Percentiles rank a stretch among this genome's conserved stretches.
Conservation (phyloP, 148 eudicot species). For the Cornus florida region DNA sequence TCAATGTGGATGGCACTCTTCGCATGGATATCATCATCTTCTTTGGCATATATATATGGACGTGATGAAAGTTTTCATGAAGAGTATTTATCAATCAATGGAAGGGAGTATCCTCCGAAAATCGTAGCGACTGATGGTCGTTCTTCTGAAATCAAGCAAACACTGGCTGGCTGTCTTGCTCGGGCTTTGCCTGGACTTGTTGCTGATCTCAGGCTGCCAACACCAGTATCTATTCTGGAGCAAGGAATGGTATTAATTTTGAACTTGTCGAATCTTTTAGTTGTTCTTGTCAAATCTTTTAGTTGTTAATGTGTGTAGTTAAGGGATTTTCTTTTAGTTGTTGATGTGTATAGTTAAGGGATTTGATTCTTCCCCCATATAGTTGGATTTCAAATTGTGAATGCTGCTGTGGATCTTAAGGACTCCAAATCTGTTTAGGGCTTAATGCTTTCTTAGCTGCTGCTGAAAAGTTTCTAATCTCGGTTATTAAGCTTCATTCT, state of each 20-base stretch:
- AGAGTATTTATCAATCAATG: conserved; percentile 67
- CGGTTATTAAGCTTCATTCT: no score
- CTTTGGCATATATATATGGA: conserved; percentile 90
- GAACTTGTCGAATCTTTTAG: background rate
- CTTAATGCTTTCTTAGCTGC: no score
- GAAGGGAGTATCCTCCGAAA: conserved; percentile 82
- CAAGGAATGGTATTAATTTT: conserved; percentile 59
- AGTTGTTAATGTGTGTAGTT: background rate
- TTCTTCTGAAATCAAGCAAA: conserved; percentile 82
- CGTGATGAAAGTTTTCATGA: conserved; percentile 70
- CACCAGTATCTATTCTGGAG: conserved; percentile 64
- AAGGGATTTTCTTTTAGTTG: background rate
- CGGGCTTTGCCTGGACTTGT: conserved; percentile 76
- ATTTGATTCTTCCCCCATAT: background rate
- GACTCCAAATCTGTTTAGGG: background rate
- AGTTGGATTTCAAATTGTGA: background rate
- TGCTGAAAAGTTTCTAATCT: no score
- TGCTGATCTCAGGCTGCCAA: conserved; percentile 63
- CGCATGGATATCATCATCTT: conserved; percentile 86
- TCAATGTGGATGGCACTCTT: conserved; percentile 85
- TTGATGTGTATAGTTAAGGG: background rate
- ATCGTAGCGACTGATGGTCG: conserved; percentile 63
- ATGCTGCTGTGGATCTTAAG: background rate
- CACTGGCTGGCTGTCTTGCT: conserved; percentile 76
- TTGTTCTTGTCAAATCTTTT: no score